Conservation (phyloP, 2,329 filamentous ascomycete species). For the Cyphellophora europaea region DNA sequence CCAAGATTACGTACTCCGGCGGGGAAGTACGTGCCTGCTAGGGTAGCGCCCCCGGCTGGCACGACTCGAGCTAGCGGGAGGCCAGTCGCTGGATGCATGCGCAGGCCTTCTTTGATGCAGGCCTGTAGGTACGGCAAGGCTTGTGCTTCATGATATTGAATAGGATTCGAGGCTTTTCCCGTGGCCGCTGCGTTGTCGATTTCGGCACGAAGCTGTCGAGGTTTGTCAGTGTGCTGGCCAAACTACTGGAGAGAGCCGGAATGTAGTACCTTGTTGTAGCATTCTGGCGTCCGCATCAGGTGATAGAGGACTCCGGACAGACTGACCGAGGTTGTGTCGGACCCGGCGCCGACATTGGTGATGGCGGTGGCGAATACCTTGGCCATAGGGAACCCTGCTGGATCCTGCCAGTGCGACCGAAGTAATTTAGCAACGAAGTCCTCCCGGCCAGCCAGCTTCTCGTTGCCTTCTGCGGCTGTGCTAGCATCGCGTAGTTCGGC, state of each 20-base stretch:
- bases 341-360: conserved; percentile 49
- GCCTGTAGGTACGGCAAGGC: conserved; percentile 67
- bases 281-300: conserved; percentile 52
- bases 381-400: conserved; percentile 25
- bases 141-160: conserved; percentile 52
- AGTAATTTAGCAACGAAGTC: conserved; percentile 36
- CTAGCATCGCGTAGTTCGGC: conserved; percentile 19
- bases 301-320: conserved; percentile 65
- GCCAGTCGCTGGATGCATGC: conserved; percentile 64
- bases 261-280: conserved; percentile 11
- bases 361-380: conserved; percentile 6
- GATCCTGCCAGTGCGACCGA: conserved; percentile 17
- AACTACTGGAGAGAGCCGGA: not conserved
- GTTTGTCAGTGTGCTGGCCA: conserved; percentile 3
- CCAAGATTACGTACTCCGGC: no score
- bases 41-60: conserved; percentile 32
- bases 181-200: conserved; percentile 14
- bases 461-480: conserved; percentile 13
- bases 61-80: conserved; percentile 62
- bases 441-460: no score
- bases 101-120: conserved; percentile 67
- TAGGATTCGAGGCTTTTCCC: conserved; percentile 23
- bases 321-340: conserved; percentile 69
- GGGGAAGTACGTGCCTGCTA: conserved; percentile 33
- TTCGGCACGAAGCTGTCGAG: conserved; percentile 11